A percentile compares a stretch with the other conserved stretches of the same genome.
phyloP scores from a whole-genome alignment of 345 rosid genomes.

The Eutrema japonicum region DNA sequence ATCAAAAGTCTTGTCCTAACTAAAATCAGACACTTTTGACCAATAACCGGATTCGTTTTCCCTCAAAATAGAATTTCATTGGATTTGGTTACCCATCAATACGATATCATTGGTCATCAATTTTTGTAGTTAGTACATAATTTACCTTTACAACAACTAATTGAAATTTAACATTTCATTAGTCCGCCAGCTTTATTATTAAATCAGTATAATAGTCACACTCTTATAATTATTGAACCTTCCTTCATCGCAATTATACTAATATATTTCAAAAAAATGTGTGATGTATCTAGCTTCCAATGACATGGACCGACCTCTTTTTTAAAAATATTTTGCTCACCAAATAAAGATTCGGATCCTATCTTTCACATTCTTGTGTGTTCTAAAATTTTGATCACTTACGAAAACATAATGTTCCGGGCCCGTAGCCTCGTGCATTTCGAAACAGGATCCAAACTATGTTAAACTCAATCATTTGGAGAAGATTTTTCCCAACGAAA shows the following conservation, averaged over 20 bases:
- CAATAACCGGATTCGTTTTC: slow-evolving; percentile 2
- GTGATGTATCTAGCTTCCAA: slow-evolving; percentile 25
- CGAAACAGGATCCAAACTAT: too few relatives aligned
- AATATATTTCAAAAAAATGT: not conserved
- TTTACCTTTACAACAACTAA: slow-evolving; percentile 34
- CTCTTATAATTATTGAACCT: slow-evolving; percentile 15
- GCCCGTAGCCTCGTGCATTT: too few relatives aligned
- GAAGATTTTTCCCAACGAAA: too few relatives aligned
- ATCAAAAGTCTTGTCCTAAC: slow-evolving; percentile 40
- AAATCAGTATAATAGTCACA: slow-evolving; percentile 18
- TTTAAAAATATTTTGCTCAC: not conserved
- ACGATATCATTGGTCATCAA: slow-evolving; percentile 35
- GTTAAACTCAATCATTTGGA: too few relatives aligned
- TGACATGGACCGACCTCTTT: slow-evolving; percentile 1
- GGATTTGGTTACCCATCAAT: slow-evolving; percentile 43
- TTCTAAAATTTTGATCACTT: slow-evolving; percentile 11
- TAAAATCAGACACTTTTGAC: slow-evolving; percentile 29
- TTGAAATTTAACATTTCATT: slow-evolving; percentile 20
- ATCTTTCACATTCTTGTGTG: slow-evolving; percentile 37
- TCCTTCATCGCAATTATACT: slow-evolving; percentile 2
- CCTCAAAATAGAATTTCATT: slow-evolving; percentile 31
- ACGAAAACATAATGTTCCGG: not conserved
- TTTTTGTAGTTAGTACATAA: slow-evolving; percentile 24
- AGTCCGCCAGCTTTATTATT: slow-evolving; percentile 32
- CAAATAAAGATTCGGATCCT: slow-evolving; percentile 23